phyloP scores from a whole-genome alignment of 2,329 filamentous ascomycete genomes.

The Drechslerella coelobrocha region DNA sequence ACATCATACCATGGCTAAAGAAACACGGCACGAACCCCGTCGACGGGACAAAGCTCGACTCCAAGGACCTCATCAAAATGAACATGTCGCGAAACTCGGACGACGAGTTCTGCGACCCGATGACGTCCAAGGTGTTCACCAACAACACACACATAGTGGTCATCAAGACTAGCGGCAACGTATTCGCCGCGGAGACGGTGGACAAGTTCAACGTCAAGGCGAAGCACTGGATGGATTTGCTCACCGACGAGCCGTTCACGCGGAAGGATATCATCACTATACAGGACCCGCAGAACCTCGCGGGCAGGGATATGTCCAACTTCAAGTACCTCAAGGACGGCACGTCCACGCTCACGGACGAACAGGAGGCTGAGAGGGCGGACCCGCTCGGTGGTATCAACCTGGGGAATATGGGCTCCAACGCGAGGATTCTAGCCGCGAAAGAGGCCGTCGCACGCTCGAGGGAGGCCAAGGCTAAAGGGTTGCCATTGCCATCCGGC shows the following conservation, averaged over 20 bases:
- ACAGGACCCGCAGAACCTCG: constrained; percentile 91
- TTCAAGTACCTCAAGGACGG: constrained; percentile 92
- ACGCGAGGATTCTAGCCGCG: constrained; percentile 82
- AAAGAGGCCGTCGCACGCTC: constrained; percentile 94
- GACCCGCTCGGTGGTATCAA: constrained; percentile 73
- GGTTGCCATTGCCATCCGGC: constrained; percentile 47
- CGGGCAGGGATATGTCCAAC: constrained; percentile 78
- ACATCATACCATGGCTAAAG: constrained; percentile 91
- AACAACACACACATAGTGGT: constrained; percentile 98
- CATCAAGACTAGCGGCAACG: constrained; percentile 84
- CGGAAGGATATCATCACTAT: constrained; percentile 93
- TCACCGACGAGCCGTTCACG: constrained; percentile 84
- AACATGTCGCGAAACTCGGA: constrained; percentile 92
- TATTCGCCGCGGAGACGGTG: constrained; percentile 94
- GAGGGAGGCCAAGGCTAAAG: constrained; percentile 61
- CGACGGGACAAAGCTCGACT: constrained; percentile 77
- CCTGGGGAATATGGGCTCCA: constrained; percentile 76
- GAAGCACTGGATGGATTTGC: constrained; percentile 91
- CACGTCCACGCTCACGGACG: constrained; percentile 56
- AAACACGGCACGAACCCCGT: constrained; percentile 93
- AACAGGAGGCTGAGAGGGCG: constrained; percentile 72
- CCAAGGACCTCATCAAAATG: constrained; percentile 84
- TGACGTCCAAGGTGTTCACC: constrained; percentile 96
- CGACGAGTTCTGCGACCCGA: constrained; percentile 90
- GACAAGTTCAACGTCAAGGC: constrained; percentile 94